phyloP scores from a whole-genome alignment of 768 basidiomycete species.

The Kwoniella dejecticola region DNA sequence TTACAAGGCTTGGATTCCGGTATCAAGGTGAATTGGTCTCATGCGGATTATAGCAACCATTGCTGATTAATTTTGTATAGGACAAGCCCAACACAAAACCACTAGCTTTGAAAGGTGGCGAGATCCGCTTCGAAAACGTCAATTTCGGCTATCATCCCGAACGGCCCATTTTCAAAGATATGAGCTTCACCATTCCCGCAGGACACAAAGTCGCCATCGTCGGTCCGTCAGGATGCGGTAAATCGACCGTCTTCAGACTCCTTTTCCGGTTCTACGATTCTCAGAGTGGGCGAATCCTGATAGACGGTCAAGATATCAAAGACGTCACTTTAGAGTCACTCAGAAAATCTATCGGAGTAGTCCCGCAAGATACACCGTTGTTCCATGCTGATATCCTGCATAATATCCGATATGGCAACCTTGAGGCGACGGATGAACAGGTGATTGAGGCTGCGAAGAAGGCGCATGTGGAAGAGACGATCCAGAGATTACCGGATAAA shows the following conservation, averaged over 20 bases:
- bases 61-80: constrained; percentile 56
- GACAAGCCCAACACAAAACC: constrained; percentile 71
- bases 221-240: constrained; percentile 94
- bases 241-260: constrained; percentile 93
- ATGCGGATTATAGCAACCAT: background rate
- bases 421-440: constrained; percentile 85
- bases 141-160: constrained; percentile 87
- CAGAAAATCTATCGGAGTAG: constrained; percentile 79
- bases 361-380: constrained; percentile 96
- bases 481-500: constrained; percentile 77
- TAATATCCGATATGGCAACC: constrained; percentile 87
- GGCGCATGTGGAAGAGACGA: constrained; percentile 82
- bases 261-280: constrained; percentile 94
- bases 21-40: constrained; percentile 60
- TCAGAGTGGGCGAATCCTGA: constrained; percentile 70
- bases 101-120: constrained; percentile 72
- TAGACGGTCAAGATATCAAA: constrained; percentile 82
- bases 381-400: constrained; percentile 96
- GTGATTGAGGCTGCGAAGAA: constrained; percentile 78
- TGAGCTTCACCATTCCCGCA: constrained; percentile 88
- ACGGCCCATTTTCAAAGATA: constrained; percentile 83
- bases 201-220: constrained; percentile 97
- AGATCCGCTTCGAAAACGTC: constrained; percentile 90
- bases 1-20: constrained; percentile 78
- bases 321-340: constrained; percentile 72